Percentiles rank a stretch among this genome's conserved stretches.
These are phyloP conservation scores for Anthracocystis panici-leucophaei DNA, from an alignment of 1,284 basidiomycete genomes.

Conservation along the genomic window DNA sequence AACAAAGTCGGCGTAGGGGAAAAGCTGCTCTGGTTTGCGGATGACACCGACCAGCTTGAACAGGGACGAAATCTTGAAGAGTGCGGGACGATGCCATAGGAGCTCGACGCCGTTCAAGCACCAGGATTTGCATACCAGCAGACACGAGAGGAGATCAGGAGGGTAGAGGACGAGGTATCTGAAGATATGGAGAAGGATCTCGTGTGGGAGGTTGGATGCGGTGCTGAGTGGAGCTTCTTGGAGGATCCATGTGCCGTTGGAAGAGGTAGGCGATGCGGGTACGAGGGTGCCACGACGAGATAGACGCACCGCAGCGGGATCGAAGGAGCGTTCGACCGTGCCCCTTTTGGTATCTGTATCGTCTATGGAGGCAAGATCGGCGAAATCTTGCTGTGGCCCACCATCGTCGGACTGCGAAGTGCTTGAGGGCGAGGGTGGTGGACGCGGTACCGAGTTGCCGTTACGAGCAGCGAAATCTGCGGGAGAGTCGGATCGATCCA, in stretches of 20 bases:
- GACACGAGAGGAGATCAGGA: conserved; percentile 73
- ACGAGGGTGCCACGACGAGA: conserved; percentile 47
- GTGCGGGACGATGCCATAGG: conserved; percentile 90
- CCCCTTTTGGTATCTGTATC: conserved; percentile 24
- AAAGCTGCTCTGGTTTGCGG: conserved; percentile 74
- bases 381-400: conserved; percentile 49
- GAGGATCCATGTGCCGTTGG: conserved; percentile 43
- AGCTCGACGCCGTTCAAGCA: conserved; percentile 95
- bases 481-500: conserved; percentile 40
- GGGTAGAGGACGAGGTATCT: conserved; percentile 83
- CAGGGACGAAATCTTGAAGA: conserved; percentile 79
- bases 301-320: conserved; percentile 35
- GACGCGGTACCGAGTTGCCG: conserved; percentile 38
- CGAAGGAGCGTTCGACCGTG: conserved; percentile 20
- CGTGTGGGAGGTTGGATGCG: conserved; percentile 77
- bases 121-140: conserved; percentile 88
- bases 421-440: conserved; percentile 59
- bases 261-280: conserved; percentile 45
- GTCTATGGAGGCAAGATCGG: conserved; percentile 49
- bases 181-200: conserved; percentile 92
- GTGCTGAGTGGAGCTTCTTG: conserved; percentile 31
- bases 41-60: conserved; percentile 73
- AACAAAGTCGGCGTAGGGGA: conserved; percentile 88
- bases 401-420: conserved; percentile 66
- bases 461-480: conserved; percentile 24